phyloP scores from a whole-genome alignment of 139 green algal genomes.

The Coccomyxa sp. region DNA sequence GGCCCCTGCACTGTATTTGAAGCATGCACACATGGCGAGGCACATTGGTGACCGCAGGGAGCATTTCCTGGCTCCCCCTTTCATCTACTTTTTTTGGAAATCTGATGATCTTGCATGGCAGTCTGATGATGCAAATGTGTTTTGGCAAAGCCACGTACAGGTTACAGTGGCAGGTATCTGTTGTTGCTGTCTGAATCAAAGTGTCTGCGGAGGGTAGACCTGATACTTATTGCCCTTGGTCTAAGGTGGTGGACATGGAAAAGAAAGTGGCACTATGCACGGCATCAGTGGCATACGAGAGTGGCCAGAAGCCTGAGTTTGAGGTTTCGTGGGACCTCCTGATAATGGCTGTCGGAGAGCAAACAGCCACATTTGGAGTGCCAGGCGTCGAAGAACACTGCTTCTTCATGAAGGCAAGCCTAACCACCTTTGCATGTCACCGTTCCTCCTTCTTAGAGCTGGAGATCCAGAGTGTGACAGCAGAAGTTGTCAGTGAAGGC shows the following conservation, averaged over 20 bases:
- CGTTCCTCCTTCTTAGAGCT: too few relatives aligned
- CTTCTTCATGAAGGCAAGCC: conserved; percentile 74
- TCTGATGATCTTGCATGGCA: too few relatives aligned
- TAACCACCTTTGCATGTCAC: too few relatives aligned
- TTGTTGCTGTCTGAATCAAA: neutral
- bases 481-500: too few relatives aligned
- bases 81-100: too few relatives aligned
- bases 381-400: conserved; percentile 72
- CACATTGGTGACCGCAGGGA: too few relatives aligned
- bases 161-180: too few relatives aligned
- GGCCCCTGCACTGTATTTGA: neutral
- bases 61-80: too few relatives aligned
- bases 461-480: too few relatives aligned
- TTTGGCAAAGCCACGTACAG: too few relatives aligned
- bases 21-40: neutral
- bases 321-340: conserved; percentile 23
- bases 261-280: neutral
- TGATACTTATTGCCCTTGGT: neutral
- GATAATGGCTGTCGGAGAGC: conserved; percentile 69
- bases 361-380: conserved; percentile 72
- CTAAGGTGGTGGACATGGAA: neutral
- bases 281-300: neutral
- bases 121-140: too few relatives aligned
- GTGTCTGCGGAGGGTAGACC: too few relatives aligned
- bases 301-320: conserved; percentile 37